Evolutionary conservation across 768 basidiomycete genomes (phyloP), one percentile per base, ranked within the genome.

Genomic region (Hydnomerulius pinastri): DNA sequence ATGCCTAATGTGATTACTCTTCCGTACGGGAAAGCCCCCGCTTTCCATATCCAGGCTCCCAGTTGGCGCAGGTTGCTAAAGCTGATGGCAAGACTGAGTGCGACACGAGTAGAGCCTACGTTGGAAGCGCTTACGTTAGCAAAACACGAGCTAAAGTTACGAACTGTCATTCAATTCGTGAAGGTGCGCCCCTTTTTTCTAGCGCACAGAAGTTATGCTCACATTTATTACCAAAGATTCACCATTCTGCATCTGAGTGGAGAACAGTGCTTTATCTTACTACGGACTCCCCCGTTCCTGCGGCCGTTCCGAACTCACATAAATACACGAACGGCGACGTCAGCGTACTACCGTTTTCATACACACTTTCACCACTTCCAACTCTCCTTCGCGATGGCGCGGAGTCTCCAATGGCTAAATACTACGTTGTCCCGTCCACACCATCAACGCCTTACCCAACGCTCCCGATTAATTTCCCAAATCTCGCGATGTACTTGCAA

Each of bases 161-260:
- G 90, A 35, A 84, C 84, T 0, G 86, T 92, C 0, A 69, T 92
- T 48, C 90, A 92, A 59, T 90, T 92, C 59, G 76, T 90, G 43
- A 87, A 83, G 75, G 90, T 88, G 57, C 45, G 77, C 58, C 29
- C 8, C 44, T 37, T 12, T 40, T 27, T 17, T 12, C 10, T 29
- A 9, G 9, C 53, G 32, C 51, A n/a, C n/a, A n/a, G n/a, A n/a
- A n/a, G n/a, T 55, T 38, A 54, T 38, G 24, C 11, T 15, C 10
- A 17, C 39, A 24, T 27, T 59, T 33, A 25, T n/a, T n/a, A n/a
- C n/a, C 24, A 40, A 54, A 90, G 87, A 74, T 84, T 8, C 81
- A 86, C 58, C 80, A 77, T 32, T 61, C 74, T 17, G 76, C 83
- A 0, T 59, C 69, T 4, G 80, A 83, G 15, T 92, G 90, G 90